Conservation (phyloP, 495 filamentous ascomycete species). For the Aspergillus panamensis region DNA sequence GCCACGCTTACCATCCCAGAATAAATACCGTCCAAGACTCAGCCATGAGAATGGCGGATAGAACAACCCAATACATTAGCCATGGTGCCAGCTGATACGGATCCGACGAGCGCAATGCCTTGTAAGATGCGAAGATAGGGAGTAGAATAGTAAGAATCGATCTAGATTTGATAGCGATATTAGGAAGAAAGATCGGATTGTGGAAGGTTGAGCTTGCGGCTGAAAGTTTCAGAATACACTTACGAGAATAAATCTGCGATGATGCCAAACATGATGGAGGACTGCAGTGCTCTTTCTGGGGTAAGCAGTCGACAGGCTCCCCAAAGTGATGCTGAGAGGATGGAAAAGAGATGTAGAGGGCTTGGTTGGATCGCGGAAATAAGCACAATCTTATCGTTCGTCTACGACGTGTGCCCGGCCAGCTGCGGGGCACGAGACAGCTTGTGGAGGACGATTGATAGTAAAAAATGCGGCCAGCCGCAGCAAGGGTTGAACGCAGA, state of each 20-base stretch:
- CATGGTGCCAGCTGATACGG: slow-evolving; percentile 92
- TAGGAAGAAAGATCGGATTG: slow-evolving; percentile 28
- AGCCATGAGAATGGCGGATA: slow-evolving; percentile 73
- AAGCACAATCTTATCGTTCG: not conserved
- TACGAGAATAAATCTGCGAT: slow-evolving; percentile 78
- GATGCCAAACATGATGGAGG: slow-evolving; percentile 69
- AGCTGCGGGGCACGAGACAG: slow-evolving; percentile 24
- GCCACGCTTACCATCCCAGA: slow-evolving; percentile 61
- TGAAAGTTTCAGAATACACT: slow-evolving; percentile 31
- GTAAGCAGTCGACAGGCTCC: not conserved
- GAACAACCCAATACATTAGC: slow-evolving; percentile 98
- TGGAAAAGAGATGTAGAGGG: not conserved
- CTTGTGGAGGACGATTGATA: not conserved
- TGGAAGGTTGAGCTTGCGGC: not conserved
- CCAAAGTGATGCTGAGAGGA: not conserved
- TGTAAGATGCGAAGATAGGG: slow-evolving; percentile 96
- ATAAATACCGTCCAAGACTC: slow-evolving; percentile 87
- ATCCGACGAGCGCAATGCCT: slow-evolving; percentile 90
- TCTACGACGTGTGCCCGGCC: slow-evolving; percentile 10
- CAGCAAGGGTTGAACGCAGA: slow-evolving; percentile 11
- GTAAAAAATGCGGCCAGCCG: slow-evolving; percentile 16
- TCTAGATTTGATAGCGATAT: slow-evolving; percentile 27
- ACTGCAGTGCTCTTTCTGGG: not conserved
- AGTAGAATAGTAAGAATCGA: slow-evolving; percentile 90
- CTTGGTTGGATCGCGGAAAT: not conserved